Evolutionary conservation across 257 asterid genomes (phyloP).

Genomic region (Anisodus acutangulus): DNA sequence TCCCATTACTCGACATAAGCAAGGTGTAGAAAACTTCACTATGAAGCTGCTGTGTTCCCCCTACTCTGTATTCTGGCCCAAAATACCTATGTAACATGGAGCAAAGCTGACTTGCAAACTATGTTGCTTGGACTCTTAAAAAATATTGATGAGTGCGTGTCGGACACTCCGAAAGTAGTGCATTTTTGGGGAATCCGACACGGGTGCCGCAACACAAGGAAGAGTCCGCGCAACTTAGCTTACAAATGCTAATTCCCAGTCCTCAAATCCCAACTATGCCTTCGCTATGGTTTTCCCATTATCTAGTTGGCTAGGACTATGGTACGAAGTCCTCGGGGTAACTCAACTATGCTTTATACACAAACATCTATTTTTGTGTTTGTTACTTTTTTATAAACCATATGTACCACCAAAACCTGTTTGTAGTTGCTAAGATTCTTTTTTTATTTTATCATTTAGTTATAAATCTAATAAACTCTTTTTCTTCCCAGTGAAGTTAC

Average conservation of each 20-base stretch:
- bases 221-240: no score
- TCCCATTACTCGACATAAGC: background rate
- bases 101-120: background rate
- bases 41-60: conserved; percentile 13
- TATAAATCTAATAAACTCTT: conserved; percentile 2
- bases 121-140: no score
- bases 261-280: background rate
- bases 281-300: background rate
- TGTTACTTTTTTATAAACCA: conserved; percentile 3
- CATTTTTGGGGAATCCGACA: no score
- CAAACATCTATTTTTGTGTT: background rate
- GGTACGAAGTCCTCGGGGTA: background rate
- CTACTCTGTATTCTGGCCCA: conserved; percentile 5
- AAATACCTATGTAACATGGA: background rate
- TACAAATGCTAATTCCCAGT: background rate
- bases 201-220: no score
- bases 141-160: no score
- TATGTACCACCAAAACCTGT: background rate
- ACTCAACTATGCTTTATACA: conserved; percentile 3
- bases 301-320: background rate
- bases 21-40: conserved; percentile 7
- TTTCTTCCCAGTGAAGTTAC: background rate
- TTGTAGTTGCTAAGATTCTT: background rate
- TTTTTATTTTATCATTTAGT: background rate
- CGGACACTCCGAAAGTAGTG: no score